Conservation (phyloP, 1,284 basidiomycete genomes). For the Pterula multifida region DNA sequence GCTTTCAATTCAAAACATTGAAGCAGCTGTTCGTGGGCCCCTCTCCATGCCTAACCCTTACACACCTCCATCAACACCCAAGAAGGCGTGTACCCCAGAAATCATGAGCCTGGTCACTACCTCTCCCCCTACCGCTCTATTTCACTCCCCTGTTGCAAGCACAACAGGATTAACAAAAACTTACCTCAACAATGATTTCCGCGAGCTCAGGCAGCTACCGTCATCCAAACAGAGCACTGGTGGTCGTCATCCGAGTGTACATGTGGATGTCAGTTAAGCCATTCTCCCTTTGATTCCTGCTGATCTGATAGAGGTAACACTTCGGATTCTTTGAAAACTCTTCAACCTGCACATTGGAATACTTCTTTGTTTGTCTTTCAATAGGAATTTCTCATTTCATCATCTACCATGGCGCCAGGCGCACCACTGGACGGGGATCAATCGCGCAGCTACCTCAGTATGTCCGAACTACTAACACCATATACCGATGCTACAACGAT, state of each 20-base stretch:
- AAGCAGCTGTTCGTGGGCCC: slow-evolving; percentile 20
- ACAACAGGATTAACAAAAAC: slow-evolving; percentile 66
- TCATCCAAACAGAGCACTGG: slow-evolving; percentile 61
- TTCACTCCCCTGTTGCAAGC: slow-evolving; percentile 53
- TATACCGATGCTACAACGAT: neutral
- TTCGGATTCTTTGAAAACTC: neutral
- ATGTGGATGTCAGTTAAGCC: slow-evolving; percentile 41
- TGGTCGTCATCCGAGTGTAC: slow-evolving; percentile 59
- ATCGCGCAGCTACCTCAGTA: neutral
- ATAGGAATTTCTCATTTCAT: neutral
- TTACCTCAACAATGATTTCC: slow-evolving; percentile 66
- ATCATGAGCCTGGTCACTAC: slow-evolving; percentile 39
- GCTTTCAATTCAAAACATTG: slow-evolving; percentile 22
- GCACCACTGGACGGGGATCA: neutral
- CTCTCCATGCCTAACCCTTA: slow-evolving; percentile 16
- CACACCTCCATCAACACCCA: slow-evolving; percentile 32
- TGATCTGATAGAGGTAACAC: slow-evolving; percentile 1
- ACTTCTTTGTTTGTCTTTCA: neutral
- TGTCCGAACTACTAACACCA: no score
- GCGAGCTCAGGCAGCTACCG: slow-evolving; percentile 53
- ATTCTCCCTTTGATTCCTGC: slow-evolving; percentile 7
- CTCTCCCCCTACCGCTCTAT: slow-evolving; percentile 56
- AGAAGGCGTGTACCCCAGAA: slow-evolving; percentile 23
- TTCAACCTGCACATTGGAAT: neutral
- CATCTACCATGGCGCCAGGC: neutral